A percentile compares a stretch with the other conserved stretches of the same genome.
phyloP scores from a whole-genome alignment of 192 early-diverging fungal genomes.

The Umbelopsis vinacea region DNA sequence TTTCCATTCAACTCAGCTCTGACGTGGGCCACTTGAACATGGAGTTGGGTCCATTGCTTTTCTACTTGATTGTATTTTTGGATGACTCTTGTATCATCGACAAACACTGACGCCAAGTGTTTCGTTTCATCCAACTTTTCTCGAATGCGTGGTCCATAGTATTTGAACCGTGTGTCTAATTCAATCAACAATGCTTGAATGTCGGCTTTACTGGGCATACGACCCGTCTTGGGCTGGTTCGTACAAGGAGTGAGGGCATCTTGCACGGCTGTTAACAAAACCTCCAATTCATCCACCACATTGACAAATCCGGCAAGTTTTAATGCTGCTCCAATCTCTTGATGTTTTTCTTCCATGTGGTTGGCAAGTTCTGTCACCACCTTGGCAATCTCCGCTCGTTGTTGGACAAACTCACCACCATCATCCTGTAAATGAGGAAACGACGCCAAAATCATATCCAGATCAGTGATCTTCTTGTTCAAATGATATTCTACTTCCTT shows the following conservation, averaged over 20 bases:
- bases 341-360: slow-evolving; percentile 43
- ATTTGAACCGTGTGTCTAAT: slow-evolving; percentile 44
- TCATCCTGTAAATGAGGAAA: slow-evolving; percentile 17
- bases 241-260: slow-evolving; percentile 42
- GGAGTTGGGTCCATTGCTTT: slow-evolving; percentile 54
- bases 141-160: slow-evolving; percentile 49
- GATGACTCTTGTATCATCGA: slow-evolving; percentile 49
- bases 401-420: slow-evolving; percentile 34
- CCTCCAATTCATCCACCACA: slow-evolving; percentile 45
- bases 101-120: slow-evolving; percentile 28
- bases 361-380: slow-evolving; percentile 36
- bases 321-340: slow-evolving; percentile 40
- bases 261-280: slow-evolving; percentile 39
- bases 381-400: slow-evolving; percentile 43
- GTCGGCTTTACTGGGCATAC: slow-evolving; percentile 32
- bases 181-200: slow-evolving; percentile 46
- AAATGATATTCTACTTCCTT: slow-evolving; percentile 39
- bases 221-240: slow-evolving; percentile 21
- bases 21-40: slow-evolving; percentile 46
- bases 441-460: slow-evolving; percentile 38
- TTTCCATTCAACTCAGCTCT: slow-evolving; percentile 33
- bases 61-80: slow-evolving; percentile 45
- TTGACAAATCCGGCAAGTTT: slow-evolving; percentile 43
- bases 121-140: slow-evolving; percentile 40
- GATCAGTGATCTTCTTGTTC: slow-evolving; percentile 29